Evolutionary conservation across 2,329 filamentous ascomycete genomes (phyloP), one percentile per base, ranked within the genome.

Genomic region (Ceratocystis colombiana): DNA sequence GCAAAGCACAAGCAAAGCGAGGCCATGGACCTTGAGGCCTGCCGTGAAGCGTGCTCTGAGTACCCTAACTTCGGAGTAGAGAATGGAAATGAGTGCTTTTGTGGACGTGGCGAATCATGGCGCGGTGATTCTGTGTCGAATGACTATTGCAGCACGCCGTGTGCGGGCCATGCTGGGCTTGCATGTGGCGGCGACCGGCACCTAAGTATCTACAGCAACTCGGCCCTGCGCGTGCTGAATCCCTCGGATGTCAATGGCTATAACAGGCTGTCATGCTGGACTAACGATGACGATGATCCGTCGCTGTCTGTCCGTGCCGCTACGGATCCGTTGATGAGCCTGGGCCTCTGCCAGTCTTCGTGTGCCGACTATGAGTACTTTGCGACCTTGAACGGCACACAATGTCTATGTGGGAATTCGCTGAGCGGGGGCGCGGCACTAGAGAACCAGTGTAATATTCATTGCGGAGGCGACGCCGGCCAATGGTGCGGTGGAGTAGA

Each of bases 231-330:
- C 25, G 28, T 12, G 25, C 8, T 55, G 28, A 68, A 68, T 15
- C 66, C 66, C 5, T 10, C 64, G 0, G 22, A 28, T 7, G 50
- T 68, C 30, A 20, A 37, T 6, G 66, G 66, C 28, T 68, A 68
- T 50, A 68, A 68, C 44, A 28, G 8, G n/a, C 48, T 68, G 33
- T 59, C 57, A 6, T 68, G 66, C 30, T 66, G 66, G 66, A 67
- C 62, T 5, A 62, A 67, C 30, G 28, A 50, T 17, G 22, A 22
- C 12, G 45, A 33, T 1, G 46, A 17, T 8, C 66, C 55, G 25
- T 65, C 63, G 7, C 59, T 67, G 25, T 10, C 45, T 2, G 57
- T n/a, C 20, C 8, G n/a, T 12, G 10, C 30, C 6, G 15, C 37
- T 4, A 17, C 12, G 3, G 10, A 53, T n/a, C 7, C 41, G 17